A percentile compares a stretch with the other conserved stretches of the same genome.
Conservation (phyloP, 169 alveolate species). For the Plasmodium knowlesi region DNA sequence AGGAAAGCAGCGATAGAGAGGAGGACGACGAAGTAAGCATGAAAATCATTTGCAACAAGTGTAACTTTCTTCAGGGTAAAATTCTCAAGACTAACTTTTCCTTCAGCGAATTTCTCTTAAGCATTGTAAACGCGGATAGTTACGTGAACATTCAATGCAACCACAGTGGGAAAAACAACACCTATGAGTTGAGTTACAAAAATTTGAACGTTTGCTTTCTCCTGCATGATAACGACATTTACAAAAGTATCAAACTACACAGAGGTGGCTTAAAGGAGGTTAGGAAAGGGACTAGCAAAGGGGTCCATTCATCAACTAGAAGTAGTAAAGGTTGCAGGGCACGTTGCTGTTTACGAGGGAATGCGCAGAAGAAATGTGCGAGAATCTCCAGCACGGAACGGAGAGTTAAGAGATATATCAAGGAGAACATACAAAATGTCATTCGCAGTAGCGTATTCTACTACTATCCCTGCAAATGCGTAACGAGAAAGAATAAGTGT, state of each 20-base stretch:
- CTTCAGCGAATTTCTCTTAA: constrained; percentile 31
- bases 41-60: constrained; percentile 41
- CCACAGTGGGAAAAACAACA: constrained; percentile 35
- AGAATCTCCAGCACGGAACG: not conserved
- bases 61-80: constrained; percentile 17
- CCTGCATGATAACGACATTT: constrained; percentile 18
- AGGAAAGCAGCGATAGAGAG: constrained; percentile 9
- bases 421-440: constrained; percentile 34
- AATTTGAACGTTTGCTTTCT: constrained; percentile 31
- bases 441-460: constrained; percentile 46
- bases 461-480: constrained; percentile 49
- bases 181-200: constrained; percentile 36
- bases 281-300: not conserved
- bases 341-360: not conserved
- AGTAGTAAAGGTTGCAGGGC: not conserved
- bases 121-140: constrained; percentile 41
- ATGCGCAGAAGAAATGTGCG: not conserved
- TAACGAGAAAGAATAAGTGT: not conserved
- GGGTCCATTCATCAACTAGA: not conserved
- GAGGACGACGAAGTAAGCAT: constrained; percentile 16
- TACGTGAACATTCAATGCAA: constrained; percentile 24
- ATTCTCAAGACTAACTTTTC: constrained; percentile 17
- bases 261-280: not conserved
- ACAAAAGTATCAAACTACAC: not conserved
- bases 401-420: constrained; percentile 13